Evolutionary conservation across 805 yeast genomes (phyloP).

Genomic region (Yarrowia divulgata): DNA sequence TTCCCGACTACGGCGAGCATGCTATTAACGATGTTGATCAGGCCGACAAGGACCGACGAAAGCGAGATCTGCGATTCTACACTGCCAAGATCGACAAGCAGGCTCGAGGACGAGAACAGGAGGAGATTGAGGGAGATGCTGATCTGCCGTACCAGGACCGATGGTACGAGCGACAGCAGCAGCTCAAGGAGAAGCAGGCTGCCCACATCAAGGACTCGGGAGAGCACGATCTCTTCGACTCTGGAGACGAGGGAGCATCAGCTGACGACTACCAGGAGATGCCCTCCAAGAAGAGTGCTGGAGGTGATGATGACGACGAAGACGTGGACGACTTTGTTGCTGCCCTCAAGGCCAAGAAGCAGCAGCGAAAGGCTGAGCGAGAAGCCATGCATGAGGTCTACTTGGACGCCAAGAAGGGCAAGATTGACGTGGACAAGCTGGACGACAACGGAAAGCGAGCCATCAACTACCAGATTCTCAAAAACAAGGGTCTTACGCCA

Average conservation of each 20-base stretch:
- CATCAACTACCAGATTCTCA: slow-evolving; percentile 89
- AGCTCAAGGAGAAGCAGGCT: slow-evolving; percentile 76
- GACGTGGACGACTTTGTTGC: slow-evolving; percentile 68
- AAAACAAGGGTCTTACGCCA: slow-evolving; percentile 95
- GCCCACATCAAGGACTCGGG: slow-evolving; percentile 59
- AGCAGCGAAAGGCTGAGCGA: slow-evolving; percentile 61
- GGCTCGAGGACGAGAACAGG: slow-evolving; percentile 46
- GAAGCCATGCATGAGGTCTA: slow-evolving; percentile 72
- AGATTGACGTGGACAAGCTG: slow-evolving; percentile 65
- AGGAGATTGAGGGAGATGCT: slow-evolving; percentile 66
- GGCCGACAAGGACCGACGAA: slow-evolving; percentile 83
- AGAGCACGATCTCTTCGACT: slow-evolving; percentile 42
- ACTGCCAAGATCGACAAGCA: slow-evolving; percentile 89
- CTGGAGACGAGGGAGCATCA: slow-evolving; percentile 57
- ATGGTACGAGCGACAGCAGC: slow-evolving; percentile 85
- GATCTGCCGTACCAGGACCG: slow-evolving; percentile 94
- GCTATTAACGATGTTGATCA: slow-evolving; percentile 81
- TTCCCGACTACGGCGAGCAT: slow-evolving; percentile 67
- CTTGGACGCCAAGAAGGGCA: slow-evolving; percentile 80
- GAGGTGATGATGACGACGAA: slow-evolving; percentile 51
- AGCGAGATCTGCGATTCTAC: slow-evolving; percentile 87
- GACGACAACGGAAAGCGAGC: slow-evolving; percentile 93
- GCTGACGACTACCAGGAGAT: slow-evolving; percentile 43
- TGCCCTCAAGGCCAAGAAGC: slow-evolving; percentile 58
- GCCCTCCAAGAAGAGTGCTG: slow-evolving; percentile 44